phyloP scores from a whole-genome alignment of 257 asterid genomes.

The Scutellaria baicalensis region DNA sequence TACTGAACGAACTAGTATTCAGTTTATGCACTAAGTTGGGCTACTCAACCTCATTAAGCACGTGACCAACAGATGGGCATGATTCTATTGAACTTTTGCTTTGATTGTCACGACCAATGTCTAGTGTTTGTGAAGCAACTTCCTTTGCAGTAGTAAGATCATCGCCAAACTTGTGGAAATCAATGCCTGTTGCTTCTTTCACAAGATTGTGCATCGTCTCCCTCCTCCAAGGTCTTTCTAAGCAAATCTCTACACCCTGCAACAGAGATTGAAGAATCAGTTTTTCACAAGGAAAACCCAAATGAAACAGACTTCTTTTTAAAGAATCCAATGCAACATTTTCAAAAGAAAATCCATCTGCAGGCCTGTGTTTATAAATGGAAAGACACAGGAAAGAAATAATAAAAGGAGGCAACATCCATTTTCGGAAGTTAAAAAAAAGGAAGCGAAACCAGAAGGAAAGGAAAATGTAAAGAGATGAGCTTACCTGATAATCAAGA shows the following conservation, averaged over 20 bases:
- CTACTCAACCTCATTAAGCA: constrained; percentile 73
- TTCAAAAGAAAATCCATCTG: neutral
- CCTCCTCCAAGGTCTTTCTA: constrained; percentile 97
- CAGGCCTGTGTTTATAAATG: no score
- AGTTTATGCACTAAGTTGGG: constrained; percentile 2
- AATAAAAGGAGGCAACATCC: neutral
- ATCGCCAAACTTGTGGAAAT: constrained; percentile 50
- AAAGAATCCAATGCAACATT: neutral
- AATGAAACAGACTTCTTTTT: neutral
- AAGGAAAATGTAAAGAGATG: neutral
- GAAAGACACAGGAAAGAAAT: neutral
- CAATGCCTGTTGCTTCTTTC: constrained; percentile 79
- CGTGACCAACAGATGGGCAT: constrained; percentile 75
- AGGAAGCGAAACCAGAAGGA: neutral
- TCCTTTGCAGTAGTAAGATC: constrained; percentile 66
- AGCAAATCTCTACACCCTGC: constrained; percentile 78
- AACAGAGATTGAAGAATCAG: neutral
- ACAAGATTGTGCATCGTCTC: constrained; percentile 97
- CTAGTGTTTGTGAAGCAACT: constrained; percentile 37
- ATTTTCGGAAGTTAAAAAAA: neutral
- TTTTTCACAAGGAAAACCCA: neutral
- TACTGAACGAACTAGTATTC: neutral
- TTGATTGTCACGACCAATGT: constrained; percentile 28
- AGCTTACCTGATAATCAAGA: constrained; percentile 77
- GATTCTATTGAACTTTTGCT: constrained; percentile 48